Conservation (phyloP, 345 rosid species). For the Citrus mangshanensis region DNA sequence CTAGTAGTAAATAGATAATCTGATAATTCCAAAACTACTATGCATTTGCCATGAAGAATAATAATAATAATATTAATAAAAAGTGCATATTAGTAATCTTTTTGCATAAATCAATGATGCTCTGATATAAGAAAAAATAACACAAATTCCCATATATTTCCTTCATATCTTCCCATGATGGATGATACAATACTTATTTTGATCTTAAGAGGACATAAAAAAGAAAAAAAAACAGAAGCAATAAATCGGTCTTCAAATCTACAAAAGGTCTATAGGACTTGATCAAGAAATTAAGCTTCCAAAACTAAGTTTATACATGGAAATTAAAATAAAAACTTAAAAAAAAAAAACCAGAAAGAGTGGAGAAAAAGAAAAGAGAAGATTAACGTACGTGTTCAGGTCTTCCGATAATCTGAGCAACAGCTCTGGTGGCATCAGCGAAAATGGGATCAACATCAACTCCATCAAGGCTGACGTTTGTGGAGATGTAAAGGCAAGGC, state of each 20-base stretch:
- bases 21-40: neutral
- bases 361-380: neutral
- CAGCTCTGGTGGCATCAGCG: conserved; percentile 61
- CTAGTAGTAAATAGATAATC: neutral
- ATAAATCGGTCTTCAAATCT: too few relatives aligned
- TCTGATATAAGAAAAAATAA: too few relatives aligned
- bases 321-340: too few relatives aligned
- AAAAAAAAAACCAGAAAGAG: neutral
- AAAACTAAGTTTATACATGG: neutral
- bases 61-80: too few relatives aligned
- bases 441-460: conserved; percentile 66
- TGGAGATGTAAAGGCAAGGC: conserved; percentile 81
- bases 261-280: too few relatives aligned
- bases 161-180: neutral
- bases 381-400: conserved; percentile 58
- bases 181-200: neutral
- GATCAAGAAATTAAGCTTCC: neutral
- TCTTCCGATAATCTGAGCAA: conserved; percentile 70
- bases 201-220: neutral
- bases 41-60: neutral
- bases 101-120: too few relatives aligned
- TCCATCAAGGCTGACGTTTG: conserved; percentile 70
- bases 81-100: neutral
- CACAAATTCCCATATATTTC: neutral
- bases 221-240: neutral